Conservation (phyloP, 257 asterid species). For the Lantana camara region DNA sequence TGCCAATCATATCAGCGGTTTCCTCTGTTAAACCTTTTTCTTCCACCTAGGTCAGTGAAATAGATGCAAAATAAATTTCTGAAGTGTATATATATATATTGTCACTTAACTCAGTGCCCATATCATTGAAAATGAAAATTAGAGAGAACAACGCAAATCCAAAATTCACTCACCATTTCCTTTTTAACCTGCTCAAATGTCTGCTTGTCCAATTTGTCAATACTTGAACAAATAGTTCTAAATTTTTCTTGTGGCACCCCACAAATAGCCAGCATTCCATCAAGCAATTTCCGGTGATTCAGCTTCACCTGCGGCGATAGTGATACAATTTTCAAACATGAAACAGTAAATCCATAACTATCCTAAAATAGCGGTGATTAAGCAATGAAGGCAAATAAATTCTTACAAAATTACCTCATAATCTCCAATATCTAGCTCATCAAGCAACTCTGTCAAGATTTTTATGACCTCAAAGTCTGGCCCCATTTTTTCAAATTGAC, state of each 20-base stretch:
- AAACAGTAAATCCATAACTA: too few species aligned
- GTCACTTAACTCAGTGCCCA: slow-evolving; percentile 6
- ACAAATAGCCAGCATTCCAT: slow-evolving; percentile 91
- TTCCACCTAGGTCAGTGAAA: slow-evolving; percentile 56
- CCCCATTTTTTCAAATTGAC: slow-evolving; percentile 91
- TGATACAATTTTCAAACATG: too few species aligned
- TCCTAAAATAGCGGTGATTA: too few species aligned
- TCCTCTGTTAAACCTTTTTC: slow-evolving; percentile 89
- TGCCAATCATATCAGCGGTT: slow-evolving; percentile 76
- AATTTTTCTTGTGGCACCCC: slow-evolving; percentile 91
- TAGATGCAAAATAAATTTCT: slow-evolving; percentile 15
- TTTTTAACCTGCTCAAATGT: slow-evolving; percentile 83
- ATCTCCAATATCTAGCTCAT: slow-evolving; percentile 88
- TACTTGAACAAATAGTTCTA: slow-evolving; percentile 91
- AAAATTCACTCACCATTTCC: slow-evolving; percentile 96
- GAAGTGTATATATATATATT: background rate
- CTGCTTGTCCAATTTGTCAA: slow-evolving; percentile 94
- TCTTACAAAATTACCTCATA: slow-evolving; percentile 61
- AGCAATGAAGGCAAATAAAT: slow-evolving; percentile 8
- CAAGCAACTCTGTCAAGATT: slow-evolving; percentile 82
- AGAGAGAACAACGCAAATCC: too few species aligned
- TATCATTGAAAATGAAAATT: too few species aligned
- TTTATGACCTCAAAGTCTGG: slow-evolving; percentile 92
- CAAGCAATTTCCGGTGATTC: slow-evolving; percentile 87
- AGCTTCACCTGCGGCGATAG: slow-evolving; percentile 69